Percentiles rank a stretch among this genome's conserved stretches.
phyloP scores from a whole-genome alignment of 108 stramenopile species.

The Fragilariopsis cylindrus region DNA sequence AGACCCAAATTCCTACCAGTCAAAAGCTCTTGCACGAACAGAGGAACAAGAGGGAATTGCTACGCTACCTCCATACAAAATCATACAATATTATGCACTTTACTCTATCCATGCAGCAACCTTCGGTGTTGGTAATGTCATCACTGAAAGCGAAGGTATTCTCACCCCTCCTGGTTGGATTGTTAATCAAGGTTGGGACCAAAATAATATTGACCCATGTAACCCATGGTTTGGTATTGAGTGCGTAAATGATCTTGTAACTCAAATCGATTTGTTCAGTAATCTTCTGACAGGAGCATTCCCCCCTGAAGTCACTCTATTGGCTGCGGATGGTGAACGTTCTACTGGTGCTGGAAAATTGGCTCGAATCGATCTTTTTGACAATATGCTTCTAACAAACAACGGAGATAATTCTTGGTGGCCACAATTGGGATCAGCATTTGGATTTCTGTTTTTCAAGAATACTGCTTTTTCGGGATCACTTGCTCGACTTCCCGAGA shows the following conservation, averaged over 20 bases:
- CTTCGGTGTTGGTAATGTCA: slow-evolving; percentile 21
- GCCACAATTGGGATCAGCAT: slow-evolving; percentile 22
- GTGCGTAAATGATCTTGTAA: slow-evolving; percentile 27
- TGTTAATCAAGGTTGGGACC: slow-evolving; percentile 13
- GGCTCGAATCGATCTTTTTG: slow-evolving; percentile 32
- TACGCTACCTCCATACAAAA: slow-evolving; percentile 10
- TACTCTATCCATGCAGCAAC: slow-evolving; percentile 31
- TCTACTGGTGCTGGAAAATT: slow-evolving; percentile 41
- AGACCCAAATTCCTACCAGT: slow-evolving; percentile 37
- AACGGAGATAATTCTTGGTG: slow-evolving; percentile 38
- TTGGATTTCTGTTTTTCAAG: slow-evolving; percentile 26
- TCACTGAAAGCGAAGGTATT: slow-evolving; percentile 22
- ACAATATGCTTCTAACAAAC: slow-evolving; percentile 32
- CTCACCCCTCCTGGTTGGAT: slow-evolving; percentile 27
- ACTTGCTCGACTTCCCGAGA: slow-evolving; percentile 24
- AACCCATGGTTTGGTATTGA: slow-evolving; percentile 38
- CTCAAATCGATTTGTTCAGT: slow-evolving; percentile 26
- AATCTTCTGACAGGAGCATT: slow-evolving; percentile 39
- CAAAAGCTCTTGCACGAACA: slow-evolving; percentile 26
- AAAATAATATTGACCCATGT: slow-evolving; percentile 27
- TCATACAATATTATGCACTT: slow-evolving; percentile 35
- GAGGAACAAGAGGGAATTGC: slow-evolving; percentile 21
- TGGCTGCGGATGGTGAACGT: slow-evolving; percentile 30
- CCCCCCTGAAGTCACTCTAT: slow-evolving; percentile 30
- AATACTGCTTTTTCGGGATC: slow-evolving; percentile 28